Evolutionary conservation across 768 basidiomycete species (phyloP).

Genomic region (Pleurotus sapidus): DNA sequence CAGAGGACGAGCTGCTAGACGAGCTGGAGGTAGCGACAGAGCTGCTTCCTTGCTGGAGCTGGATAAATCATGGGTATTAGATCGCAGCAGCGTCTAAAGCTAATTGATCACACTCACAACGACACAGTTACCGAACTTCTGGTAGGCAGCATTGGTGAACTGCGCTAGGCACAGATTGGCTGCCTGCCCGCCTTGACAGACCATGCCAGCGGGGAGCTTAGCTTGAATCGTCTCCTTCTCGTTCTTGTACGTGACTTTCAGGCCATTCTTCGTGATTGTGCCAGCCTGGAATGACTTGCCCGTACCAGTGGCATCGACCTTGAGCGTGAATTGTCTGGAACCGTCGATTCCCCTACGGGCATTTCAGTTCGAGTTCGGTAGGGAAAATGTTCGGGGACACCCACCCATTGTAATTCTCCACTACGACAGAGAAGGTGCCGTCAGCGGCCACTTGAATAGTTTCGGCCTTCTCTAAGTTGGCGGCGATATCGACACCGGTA

Average conservation of each 20-base stretch:
- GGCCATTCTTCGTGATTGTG: slow-evolving; percentile 43
- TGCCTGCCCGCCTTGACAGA: slow-evolving; percentile 45
- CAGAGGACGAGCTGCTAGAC: slow-evolving; percentile 1
- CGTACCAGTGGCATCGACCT: slow-evolving; percentile 42
- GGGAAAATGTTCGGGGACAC: slow-evolving; percentile 2
- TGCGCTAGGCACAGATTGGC: slow-evolving; percentile 49
- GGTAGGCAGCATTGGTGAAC: slow-evolving; percentile 38
- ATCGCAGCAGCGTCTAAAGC: too few species aligned
- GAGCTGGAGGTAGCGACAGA: slow-evolving; percentile 4
- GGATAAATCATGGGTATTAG: not conserved
- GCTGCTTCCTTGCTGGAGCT: slow-evolving; percentile 4
- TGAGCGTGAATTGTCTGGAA: slow-evolving; percentile 40
- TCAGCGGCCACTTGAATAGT: slow-evolving; percentile 35
- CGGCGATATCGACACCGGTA: slow-evolving; percentile 31
- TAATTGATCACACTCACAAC: slow-evolving; percentile 24
- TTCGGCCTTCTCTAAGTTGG: slow-evolving; percentile 35
- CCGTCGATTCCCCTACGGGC: slow-evolving; percentile 39
- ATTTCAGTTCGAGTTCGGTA: too few species aligned
- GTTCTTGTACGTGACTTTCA: slow-evolving; percentile 34
- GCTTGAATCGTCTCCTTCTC: slow-evolving; percentile 40
- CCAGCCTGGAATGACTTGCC: slow-evolving; percentile 34
- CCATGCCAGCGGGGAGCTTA: slow-evolving; percentile 43
- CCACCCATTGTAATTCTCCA: slow-evolving; percentile 47
- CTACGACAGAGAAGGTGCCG: slow-evolving; percentile 37
- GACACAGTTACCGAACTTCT: slow-evolving; percentile 53